A percentile compares a stretch with the other conserved stretches of the same genome.
phyloP scores from a whole-genome alignment of 2,329 filamentous ascomycete species.

The Dothideomycetes sp. region DNA sequence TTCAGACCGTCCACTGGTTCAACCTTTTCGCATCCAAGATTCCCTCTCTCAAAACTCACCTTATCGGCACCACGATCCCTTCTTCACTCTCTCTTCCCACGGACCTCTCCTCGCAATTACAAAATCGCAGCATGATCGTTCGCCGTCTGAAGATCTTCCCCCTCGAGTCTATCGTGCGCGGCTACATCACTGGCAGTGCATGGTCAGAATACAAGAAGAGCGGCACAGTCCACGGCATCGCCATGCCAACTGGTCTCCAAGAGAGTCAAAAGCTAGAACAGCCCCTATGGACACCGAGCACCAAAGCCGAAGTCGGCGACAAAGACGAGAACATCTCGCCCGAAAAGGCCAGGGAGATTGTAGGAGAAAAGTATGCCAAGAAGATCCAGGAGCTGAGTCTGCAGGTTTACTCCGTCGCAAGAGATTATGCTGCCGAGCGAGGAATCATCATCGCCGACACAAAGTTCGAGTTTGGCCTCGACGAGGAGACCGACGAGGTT shows the following conservation, averaged over 20 bases:
- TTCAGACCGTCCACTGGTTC: slow-evolving; percentile 61
- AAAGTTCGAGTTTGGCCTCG: slow-evolving; percentile 65
- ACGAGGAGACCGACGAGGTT: slow-evolving; percentile 51
- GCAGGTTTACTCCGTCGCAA: slow-evolving; percentile 51
- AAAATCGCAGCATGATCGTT: slow-evolving; percentile 66
- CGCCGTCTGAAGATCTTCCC: slow-evolving; percentile 64
- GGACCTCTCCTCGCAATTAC: slow-evolving; percentile 22
- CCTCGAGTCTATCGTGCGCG: slow-evolving; percentile 76
- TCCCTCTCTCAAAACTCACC: slow-evolving; percentile 51
- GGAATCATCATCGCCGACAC: slow-evolving; percentile 71
- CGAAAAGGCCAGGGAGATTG: slow-evolving; percentile 49
- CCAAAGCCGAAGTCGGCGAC: slow-evolving; percentile 68
- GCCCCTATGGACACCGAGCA: slow-evolving; percentile 70
- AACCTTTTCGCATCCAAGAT: slow-evolving; percentile 44
- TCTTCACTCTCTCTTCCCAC: slow-evolving; percentile 45
- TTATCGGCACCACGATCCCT: slow-evolving; percentile 49
- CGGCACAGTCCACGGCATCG: slow-evolving; percentile 71
- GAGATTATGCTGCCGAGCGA: slow-evolving; percentile 50
- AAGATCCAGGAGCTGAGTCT: slow-evolving; percentile 56
- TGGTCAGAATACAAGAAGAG: slow-evolving; percentile 66
- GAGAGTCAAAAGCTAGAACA: slow-evolving; percentile 59
- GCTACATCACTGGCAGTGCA: slow-evolving; percentile 78
- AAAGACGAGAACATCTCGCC: slow-evolving; percentile 82
- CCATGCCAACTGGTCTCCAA: slow-evolving; percentile 54
- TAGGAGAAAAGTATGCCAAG: slow-evolving; percentile 53